Evolutionary conservation across 805 yeast genomes (phyloP).

Genomic region (Metschnikowia gelsemii): DNA sequence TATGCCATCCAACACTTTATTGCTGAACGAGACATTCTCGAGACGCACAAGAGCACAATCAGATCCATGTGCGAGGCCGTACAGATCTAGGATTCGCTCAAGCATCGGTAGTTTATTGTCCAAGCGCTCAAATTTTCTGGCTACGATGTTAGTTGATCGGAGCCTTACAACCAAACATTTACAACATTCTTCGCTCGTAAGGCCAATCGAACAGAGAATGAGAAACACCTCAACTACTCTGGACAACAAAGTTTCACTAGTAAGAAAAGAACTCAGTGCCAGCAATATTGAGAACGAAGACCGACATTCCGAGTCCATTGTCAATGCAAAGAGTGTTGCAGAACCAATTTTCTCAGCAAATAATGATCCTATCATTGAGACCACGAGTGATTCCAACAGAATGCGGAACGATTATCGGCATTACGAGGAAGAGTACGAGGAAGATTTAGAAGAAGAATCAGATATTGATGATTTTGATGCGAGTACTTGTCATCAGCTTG

Average conservation of each 20-base stretch:
- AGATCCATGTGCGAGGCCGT: slow-evolving; percentile 10
- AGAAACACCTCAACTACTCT: neutral
- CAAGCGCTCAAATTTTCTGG: slow-evolving; percentile 1
- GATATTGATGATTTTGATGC: neutral
- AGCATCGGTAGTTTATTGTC: neutral
- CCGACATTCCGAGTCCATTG: neutral
- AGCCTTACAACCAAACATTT: neutral
- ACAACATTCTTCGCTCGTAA: neutral
- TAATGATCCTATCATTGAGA: neutral
- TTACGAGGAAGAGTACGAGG: slow-evolving; percentile 10
- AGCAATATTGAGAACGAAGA: neutral
- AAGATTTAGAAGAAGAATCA: slow-evolving; percentile 1
- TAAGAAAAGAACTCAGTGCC: neutral
- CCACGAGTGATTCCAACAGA: neutral
- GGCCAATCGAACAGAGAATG: neutral
- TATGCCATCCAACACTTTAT: slow-evolving; percentile 12
- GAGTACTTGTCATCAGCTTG: neutral
- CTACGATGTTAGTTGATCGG: neutral
- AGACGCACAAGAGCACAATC: slow-evolving; percentile 16
- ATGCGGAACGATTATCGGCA: slow-evolving; percentile 1
- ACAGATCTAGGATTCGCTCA: neutral
- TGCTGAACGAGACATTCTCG: slow-evolving; percentile 8
- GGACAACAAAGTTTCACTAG: neutral
- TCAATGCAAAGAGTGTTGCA: neutral
- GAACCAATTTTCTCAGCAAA: neutral